Evolutionary conservation across 2,329 filamentous ascomycete genomes (phyloP).

Genomic region (Dothistroma septosporum): DNA sequence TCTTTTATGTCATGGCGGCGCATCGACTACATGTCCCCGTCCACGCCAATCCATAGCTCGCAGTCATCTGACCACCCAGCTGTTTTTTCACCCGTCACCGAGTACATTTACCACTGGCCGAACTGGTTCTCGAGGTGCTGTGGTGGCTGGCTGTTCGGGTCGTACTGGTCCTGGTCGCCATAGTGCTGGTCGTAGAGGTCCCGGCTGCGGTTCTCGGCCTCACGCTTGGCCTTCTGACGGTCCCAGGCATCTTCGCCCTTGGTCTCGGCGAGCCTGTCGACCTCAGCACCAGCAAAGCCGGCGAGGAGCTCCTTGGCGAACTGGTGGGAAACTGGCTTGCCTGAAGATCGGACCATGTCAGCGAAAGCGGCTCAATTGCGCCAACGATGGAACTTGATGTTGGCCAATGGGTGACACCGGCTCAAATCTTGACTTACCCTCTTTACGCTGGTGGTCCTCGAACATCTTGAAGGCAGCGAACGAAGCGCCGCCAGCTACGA

Average conservation of each 20-base stretch:
- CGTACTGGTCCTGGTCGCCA: constrained; percentile 43
- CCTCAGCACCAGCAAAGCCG: constrained; percentile 67
- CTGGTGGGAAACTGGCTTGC: constrained; percentile 65
- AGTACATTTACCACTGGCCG: constrained; percentile 6
- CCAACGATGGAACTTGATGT: too few species aligned
- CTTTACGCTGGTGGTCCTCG: constrained; percentile 67
- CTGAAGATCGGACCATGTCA: constrained; percentile 37
- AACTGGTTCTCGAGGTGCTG: constrained; percentile 33
- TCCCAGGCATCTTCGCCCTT: constrained; percentile 50
- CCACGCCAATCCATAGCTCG: neutral
- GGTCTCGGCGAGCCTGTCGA: constrained; percentile 67
- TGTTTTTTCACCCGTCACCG: neutral
- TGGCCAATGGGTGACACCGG: too few species aligned
- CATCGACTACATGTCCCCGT: too few species aligned
- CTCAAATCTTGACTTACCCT: constrained; percentile 40
- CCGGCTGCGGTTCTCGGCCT: constrained; percentile 43
- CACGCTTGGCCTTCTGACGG: constrained; percentile 45
- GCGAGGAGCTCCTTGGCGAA: constrained; percentile 76
- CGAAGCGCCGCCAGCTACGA: constrained; percentile 69
- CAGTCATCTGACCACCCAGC: neutral
- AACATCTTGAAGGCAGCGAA: constrained; percentile 78
- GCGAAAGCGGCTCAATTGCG: neutral
- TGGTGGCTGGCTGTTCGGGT: constrained; percentile 43
- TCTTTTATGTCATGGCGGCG: too few species aligned
- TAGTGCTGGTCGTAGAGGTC: constrained; percentile 50